phyloP scores from a whole-genome alignment of 2,329 filamentous ascomycete species.

The Exophiala sp. region DNA sequence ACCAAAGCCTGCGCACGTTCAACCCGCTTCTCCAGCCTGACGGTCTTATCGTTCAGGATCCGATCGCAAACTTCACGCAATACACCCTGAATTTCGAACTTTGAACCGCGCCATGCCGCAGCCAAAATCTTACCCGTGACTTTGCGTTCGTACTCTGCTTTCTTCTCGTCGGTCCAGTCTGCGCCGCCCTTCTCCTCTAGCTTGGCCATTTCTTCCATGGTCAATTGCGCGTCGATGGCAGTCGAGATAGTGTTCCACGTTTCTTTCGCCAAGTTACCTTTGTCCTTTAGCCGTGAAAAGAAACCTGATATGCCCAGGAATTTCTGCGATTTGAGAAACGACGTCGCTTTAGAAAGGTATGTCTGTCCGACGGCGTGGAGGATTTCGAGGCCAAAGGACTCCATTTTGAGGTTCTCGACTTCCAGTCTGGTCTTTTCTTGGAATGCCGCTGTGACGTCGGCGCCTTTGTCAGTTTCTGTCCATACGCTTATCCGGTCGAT shows the following conservation, averaged over 20 bases:
- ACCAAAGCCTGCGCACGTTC: conserved; percentile 88
- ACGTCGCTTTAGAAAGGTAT: conserved; percentile 82
- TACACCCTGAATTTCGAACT: conserved; percentile 97
- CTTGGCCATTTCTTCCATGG: conserved; percentile 98
- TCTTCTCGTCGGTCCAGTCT: conserved; percentile 97
- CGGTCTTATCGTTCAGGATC: conserved; percentile 74
- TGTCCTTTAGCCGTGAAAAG: conserved; percentile 90
- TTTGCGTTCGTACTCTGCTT: conserved; percentile 88
- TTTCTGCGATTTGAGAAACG: conserved; percentile 90
- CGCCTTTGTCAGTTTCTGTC: conserved; percentile 92
- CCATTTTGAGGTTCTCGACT: conserved; percentile 98
- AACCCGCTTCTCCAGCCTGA: conserved; percentile 77
- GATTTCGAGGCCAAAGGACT: conserved; percentile 95
- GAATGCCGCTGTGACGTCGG: conserved; percentile 82
- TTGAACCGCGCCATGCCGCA: conserved; percentile 91
- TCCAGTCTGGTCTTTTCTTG: conserved; percentile 91
- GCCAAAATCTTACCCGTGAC: conserved; percentile 98
- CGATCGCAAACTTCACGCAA: conserved; percentile 90
- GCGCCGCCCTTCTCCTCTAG: conserved; percentile 92
- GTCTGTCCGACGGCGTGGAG: conserved; percentile 90
- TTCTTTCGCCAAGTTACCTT: conserved; percentile 94
- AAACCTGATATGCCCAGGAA: conserved; percentile 95
- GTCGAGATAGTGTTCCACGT: conserved; percentile 97
- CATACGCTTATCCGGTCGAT: conserved; percentile 86
- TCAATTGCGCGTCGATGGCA: conserved; percentile 94